A percentile compares a stretch with the other conserved stretches of the same genome.
phyloP scores from a whole-genome alignment of 805 yeast genomes.

The Kodamaea jinghongensis region DNA sequence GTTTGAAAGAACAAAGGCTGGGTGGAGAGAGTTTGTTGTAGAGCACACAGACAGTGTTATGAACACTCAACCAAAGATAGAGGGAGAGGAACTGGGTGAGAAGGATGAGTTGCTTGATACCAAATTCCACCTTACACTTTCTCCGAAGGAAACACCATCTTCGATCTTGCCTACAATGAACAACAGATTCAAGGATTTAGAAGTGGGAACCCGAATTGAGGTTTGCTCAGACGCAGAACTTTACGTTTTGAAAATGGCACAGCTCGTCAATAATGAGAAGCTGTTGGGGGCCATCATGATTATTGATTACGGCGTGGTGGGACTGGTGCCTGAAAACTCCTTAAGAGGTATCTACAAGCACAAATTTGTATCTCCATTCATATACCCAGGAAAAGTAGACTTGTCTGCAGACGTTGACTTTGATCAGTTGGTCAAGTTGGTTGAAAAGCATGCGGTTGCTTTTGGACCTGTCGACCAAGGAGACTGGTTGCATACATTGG shows the following conservation, averaged over 20 bases:
- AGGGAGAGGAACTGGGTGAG: slow-evolving; percentile 11
- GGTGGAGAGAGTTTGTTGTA: slow-evolving; percentile 79
- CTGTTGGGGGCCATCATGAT: slow-evolving; percentile 63
- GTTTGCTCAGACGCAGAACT: slow-evolving; percentile 71
- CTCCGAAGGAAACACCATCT: slow-evolving; percentile 61
- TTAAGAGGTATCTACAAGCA: slow-evolving; percentile 73
- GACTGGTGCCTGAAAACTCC: slow-evolving; percentile 64
- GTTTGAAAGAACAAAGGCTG: slow-evolving; percentile 57
- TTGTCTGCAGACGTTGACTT: slow-evolving; percentile 84
- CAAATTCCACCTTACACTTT: slow-evolving; percentile 54
- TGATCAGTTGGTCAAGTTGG: slow-evolving; percentile 44
- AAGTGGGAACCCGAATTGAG: slow-evolving; percentile 60
- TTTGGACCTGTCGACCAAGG: slow-evolving; percentile 73
- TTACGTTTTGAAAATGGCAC: slow-evolving; percentile 52
- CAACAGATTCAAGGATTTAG: slow-evolving; percentile 51
- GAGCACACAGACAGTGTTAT: slow-evolving; percentile 46
- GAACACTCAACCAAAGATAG: slow-evolving; percentile 29
- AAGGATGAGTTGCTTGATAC: slow-evolving; percentile 19
- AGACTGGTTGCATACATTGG: slow-evolving; percentile 73
- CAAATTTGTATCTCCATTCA: slow-evolving; percentile 70
- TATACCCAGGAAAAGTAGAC: slow-evolving; percentile 77
- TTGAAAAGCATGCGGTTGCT: slow-evolving; percentile 20
- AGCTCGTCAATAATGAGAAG: slow-evolving; percentile 38
- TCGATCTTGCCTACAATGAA: slow-evolving; percentile 53
- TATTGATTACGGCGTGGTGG: slow-evolving; percentile 73